Evolutionary conservation across 139 green algal genomes (phyloP), one percentile per base, ranked within the genome.

Genomic region (Pleodorina starrii): DNA sequence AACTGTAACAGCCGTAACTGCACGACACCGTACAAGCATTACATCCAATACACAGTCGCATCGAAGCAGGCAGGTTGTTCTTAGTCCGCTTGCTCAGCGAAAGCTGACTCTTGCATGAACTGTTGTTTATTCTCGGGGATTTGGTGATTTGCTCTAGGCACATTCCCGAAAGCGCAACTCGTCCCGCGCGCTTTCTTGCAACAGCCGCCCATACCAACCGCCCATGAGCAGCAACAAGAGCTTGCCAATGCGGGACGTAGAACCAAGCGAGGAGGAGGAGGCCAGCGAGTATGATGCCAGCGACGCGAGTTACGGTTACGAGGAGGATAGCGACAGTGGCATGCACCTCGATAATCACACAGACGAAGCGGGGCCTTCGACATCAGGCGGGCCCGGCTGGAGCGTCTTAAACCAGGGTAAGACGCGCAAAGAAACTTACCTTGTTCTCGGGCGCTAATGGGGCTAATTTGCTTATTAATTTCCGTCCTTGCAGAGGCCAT

Each of bases 271-370:
- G 38, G 36, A 71, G n/a, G 59, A 60, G 38, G 83, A 79, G 40
- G 72, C 42, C 16, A 86, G 76, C 42, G 57, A 90, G 25, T 87
- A 90, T 66, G 84, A 90, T 83, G 66, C 42, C 10, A 74, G 80
- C 60, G 59, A 85, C n/a, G 42, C 19, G 21, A 57, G 79, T 48
- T 50, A 51, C 36, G 78, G 43, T 29, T 84, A 68, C 40, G 89
- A 88, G 1, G 73, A 77, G 14, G 40, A 59, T 40, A 59, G 59
- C 57, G 79, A 75, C 59, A 82, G 74, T 44, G 79, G 60, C 1
- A 78, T 77, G 60, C 81, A 77, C 12, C 44, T 87, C 27, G 81
- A 87, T 42, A 40, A 63, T 36, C 57, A 59, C 23, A 46, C 36
- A 46, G 60, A 63, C 17, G 81, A 77, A 17, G 81, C 81, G 0